Evolutionary conservation across 805 yeast genomes (phyloP).

Genomic region (Teunomyces aglyptinius): DNA sequence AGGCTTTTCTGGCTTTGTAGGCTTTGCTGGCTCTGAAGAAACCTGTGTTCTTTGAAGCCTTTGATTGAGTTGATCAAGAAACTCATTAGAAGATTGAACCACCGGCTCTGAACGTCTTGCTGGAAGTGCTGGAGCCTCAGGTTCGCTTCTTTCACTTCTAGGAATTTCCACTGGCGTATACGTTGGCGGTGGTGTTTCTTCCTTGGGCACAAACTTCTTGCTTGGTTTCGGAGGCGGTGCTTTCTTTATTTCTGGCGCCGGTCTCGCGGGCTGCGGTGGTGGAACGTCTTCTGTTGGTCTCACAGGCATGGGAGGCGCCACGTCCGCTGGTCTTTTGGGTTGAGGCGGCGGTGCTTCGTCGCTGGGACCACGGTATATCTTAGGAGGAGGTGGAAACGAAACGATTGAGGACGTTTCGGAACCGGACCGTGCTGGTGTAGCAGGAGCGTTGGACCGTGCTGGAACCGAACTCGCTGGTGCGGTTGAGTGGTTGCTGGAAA

Average conservation of each 20-base stretch:
- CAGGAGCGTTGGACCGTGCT: neutral
- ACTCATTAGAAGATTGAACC: neutral
- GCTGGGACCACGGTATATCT: conserved; percentile 7
- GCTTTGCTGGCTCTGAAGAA: neutral
- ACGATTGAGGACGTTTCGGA: neutral
- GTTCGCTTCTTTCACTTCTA: neutral
- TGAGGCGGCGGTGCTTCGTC: neutral
- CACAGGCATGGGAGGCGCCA: neutral
- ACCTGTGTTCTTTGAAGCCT: neutral
- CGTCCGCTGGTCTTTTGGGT: neutral
- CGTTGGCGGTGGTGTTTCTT: conserved; percentile 20
- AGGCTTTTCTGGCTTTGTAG: neutral
- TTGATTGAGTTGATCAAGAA: neutral
- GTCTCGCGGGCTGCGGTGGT: conserved; percentile 1
- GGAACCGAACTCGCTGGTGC: neutral
- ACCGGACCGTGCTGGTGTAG: neutral
- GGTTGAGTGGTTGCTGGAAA: neutral
- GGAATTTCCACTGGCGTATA: conserved; percentile 11
- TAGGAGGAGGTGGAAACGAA: conserved; percentile 16
- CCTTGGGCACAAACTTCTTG: conserved; percentile 24
- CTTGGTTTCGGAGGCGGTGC: conserved; percentile 45
- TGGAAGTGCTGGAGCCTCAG: neutral
- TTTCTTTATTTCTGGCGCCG: conserved; percentile 16
- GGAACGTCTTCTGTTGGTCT: neutral
- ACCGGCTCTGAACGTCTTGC: neutral